Evolutionary conservation across 768 basidiomycete species (phyloP), one percentile per base, ranked within the genome.

Genomic region (Hypsizygus marmoreus): DNA sequence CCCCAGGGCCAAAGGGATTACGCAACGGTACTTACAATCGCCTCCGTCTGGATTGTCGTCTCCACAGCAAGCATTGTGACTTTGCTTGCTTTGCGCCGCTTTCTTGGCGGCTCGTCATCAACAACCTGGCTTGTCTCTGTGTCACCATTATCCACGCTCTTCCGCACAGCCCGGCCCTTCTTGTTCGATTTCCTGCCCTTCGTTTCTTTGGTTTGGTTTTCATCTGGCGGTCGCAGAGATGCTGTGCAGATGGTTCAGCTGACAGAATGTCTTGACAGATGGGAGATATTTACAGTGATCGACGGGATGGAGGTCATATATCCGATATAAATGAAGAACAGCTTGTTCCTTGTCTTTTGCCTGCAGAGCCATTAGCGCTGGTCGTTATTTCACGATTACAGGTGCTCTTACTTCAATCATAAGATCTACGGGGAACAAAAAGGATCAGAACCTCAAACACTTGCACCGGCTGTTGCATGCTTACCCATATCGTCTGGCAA

Each of bases 321-420:
- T 83, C 47, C 91, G 64, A 60, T 91, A 84, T 34, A 95, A 59
- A 50, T 95, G 82, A 45, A 97, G 76, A 4, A 97, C 93, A 2
- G 93, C 94, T 61, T 95, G 94, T 62, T 95, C 94, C 68, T 94
- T 90, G 64, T 89, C 90, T 63, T 93, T 91, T 2, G 91, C 91
- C 74, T 75, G 26, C 14, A 3, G 14, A 17, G 19, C 4, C 12
- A 34, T 44, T 7, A 46, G 26, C 13, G 25, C 16, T 20, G 22
- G 11, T 33, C 10, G 5, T 7, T 23, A 23, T 31, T 36, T 13
- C 10, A 26, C 2, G 19, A 14, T 6, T 4, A 20, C 0, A 28
- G 3, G 25, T 9, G 13, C 62, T 60, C 66, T 22, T 53, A 68
- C 74, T 61, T 95, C 92, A 47, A 94, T 91, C 92, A 95, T 93